Conservation (phyloP, 1,284 basidiomycete species). For the Sporisorium sorghi region DNA sequence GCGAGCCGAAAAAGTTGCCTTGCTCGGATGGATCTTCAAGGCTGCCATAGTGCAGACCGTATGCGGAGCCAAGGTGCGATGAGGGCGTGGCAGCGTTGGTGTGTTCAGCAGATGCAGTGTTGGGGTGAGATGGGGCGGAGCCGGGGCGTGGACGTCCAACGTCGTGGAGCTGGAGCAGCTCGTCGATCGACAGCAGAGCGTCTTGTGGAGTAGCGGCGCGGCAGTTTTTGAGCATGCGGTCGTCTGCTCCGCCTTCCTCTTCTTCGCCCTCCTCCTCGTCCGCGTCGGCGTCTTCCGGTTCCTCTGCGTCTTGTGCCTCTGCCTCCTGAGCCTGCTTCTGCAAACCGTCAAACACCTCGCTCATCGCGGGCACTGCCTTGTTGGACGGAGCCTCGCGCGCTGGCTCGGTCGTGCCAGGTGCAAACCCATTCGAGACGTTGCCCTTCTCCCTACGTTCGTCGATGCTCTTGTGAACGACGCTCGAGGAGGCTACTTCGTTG, state of each 20-base stretch:
- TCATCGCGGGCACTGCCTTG: conserved; percentile 66
- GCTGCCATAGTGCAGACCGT: conserved; percentile 72
- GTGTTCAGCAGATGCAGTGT: background rate
- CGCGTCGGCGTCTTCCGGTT: conserved; percentile 19
- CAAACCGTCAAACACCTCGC: conserved; percentile 41
- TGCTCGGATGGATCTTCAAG: conserved; percentile 31
- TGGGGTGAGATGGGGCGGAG: background rate
- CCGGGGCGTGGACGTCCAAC: conserved; percentile 59
- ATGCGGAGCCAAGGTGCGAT: conserved; percentile 33
- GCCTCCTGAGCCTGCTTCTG: conserved; percentile 12
- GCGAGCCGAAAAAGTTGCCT: conserved; percentile 56
- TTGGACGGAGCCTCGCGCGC: conserved; percentile 45
- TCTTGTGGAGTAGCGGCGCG: conserved; percentile 76
- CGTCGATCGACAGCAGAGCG: conserved; percentile 77
- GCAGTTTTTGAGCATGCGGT: conserved; percentile 81
- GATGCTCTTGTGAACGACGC: conserved; percentile 84
- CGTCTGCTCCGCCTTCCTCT: conserved; percentile 66
- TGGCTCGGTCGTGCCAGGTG: conserved; percentile 56
- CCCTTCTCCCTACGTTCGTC: conserved; percentile 71
- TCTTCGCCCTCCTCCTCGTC: conserved; percentile 27
- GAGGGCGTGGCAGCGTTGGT: background rate
- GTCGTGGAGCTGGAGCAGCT: conserved; percentile 75
- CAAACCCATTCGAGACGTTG: conserved; percentile 40
- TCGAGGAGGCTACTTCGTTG: conserved; percentile 75
- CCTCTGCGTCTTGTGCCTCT: conserved; percentile 35